Base-by-base conservation (phyloP, 768 basidiomycete genomes). In the Melanogaster broomeanus region DNA sequence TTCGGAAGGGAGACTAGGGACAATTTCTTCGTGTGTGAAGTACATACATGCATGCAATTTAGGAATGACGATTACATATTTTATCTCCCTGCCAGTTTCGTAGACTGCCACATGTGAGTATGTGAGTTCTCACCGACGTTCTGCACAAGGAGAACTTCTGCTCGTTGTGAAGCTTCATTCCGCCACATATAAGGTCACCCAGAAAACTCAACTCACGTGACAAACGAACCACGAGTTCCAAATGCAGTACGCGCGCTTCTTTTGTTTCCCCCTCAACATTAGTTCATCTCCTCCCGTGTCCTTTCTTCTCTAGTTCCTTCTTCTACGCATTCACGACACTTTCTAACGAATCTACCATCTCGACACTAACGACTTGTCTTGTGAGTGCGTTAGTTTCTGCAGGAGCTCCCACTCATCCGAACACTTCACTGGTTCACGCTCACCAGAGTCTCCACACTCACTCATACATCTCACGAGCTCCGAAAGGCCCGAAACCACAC, bases 171-270 rank as follows among this genome's bases (percentile, higher is more conserved):
- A n/a, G n/a, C n/a, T n/a, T n/a, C n/a, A n/a, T n/a, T n/a, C n/a
- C n/a, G n/a, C n/a, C n/a, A n/a, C n/a, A n/a, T n/a, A n/a, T n/a
- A n/a, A n/a, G n/a, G n/a, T n/a, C n/a, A n/a, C n/a, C n/a, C n/a
- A n/a, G 37, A 9, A 49, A 67, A 68, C 38, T 67, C 62, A 67
- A 67, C 53, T 24, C 66, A 70, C 66, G 66, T 68, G 66, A 68
- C 56, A 61, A 66, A 43, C 42, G 66, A 68, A 68, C 66, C 66
- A 65, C 61, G 66, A 40, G 38, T 39, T 52, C 44, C 51, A 49
- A 52, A 53, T 59, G 56, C 54, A 63, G 62, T 55, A 56, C 21
- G 31, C 48, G 44, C 6, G 19, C 34, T 44, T 42, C n/a, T 45
- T 12, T 16, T 37, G 37, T 55, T 52, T 51, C 40, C 48, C 41